A percentile compares a stretch with the other conserved stretches of the same genome.
These are phyloP conservation scores for Aschersonia sp. DNA, from an alignment of 2,329 filamentous ascomycete species.

Conservation along the genomic window DNA sequence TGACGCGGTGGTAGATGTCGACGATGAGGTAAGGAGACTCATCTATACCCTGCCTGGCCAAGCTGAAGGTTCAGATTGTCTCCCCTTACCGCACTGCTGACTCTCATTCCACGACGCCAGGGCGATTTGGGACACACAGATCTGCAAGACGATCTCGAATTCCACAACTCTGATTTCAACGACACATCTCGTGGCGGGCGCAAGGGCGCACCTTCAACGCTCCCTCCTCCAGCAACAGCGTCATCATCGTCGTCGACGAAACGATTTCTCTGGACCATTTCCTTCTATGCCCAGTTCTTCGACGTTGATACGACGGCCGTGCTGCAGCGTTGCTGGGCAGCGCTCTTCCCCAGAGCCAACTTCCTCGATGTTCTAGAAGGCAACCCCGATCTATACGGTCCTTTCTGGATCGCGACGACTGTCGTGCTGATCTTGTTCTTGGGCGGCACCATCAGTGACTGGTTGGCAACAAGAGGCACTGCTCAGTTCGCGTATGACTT, in stretches of 20 bases:
- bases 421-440: slow-evolving; percentile 92
- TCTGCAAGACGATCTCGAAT: slow-evolving; percentile 97
- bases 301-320: slow-evolving; percentile 93
- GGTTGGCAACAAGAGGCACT: slow-evolving; percentile 54
- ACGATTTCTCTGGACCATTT: slow-evolving; percentile 80
- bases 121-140: slow-evolving; percentile 97
- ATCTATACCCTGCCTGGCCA: neutral
- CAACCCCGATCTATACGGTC: slow-evolving; percentile 91
- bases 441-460: slow-evolving; percentile 89
- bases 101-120: slow-evolving; percentile 30
- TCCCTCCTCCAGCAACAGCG: slow-evolving; percentile 43
- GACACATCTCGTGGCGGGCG: slow-evolving; percentile 35
- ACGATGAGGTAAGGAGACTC: slow-evolving; percentile 58
- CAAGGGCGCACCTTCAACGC: slow-evolving; percentile 33
- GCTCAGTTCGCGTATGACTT: slow-evolving; percentile 87
- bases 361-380: slow-evolving; percentile 96
- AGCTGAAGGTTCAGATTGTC: neutral
- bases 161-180: slow-evolving; percentile 83
- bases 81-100: neutral
- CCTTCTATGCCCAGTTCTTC: slow-evolving; percentile 96
- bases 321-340: slow-evolving; percentile 69
- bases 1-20: slow-evolving; percentile 94
- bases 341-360: slow-evolving; percentile 83
- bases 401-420: slow-evolving; percentile 97
- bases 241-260: slow-evolving; percentile 43